Percentiles rank a stretch among this genome's conserved stretches.
Conservation (phyloP, 768 basidiomycete genomes). For the Russula sp. region DNA sequence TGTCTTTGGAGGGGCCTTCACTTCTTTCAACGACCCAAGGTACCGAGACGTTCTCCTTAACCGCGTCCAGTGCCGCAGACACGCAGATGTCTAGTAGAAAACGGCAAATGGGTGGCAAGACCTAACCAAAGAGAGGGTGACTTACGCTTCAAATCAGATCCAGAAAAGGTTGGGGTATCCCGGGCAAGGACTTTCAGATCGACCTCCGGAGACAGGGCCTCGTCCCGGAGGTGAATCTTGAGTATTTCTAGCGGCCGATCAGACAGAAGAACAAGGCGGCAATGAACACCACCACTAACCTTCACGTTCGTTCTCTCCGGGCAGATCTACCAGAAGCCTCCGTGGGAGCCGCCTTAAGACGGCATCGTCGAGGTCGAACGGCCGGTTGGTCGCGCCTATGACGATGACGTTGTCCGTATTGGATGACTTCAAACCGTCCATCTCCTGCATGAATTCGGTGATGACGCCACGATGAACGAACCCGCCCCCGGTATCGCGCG, state of each 20-base stretch:
- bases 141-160: conserved; percentile 91
- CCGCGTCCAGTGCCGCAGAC: conserved; percentile 82
- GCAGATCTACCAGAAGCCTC: conserved; percentile 81
- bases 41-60: conserved; percentile 75
- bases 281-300: conserved; percentile 40
- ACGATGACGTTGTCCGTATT: conserved; percentile 79
- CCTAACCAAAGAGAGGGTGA: conserved; percentile 14
- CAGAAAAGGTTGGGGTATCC: conserved; percentile 82
- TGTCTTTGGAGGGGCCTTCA: background rate
- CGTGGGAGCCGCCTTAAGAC: conserved; percentile 84
- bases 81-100: conserved; percentile 72
- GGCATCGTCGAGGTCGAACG: conserved; percentile 87
- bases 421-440: conserved; percentile 85
- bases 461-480: conserved; percentile 83
- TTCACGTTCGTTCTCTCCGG: conserved; percentile 77
- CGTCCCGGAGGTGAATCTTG: conserved; percentile 79
- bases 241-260: conserved; percentile 58
- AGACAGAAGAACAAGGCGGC: background rate
- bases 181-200: conserved; percentile 53
- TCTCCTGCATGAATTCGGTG: conserved; percentile 93
- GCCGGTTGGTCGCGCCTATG: conserved; percentile 91
- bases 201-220: conserved; percentile 57
- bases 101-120: background rate
- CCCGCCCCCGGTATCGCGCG: conserved; percentile 67
- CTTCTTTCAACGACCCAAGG: conserved; percentile 51